phyloP scores from a whole-genome alignment of 176 grass and related monocot species.

The Coix lacrymajobi region DNA sequence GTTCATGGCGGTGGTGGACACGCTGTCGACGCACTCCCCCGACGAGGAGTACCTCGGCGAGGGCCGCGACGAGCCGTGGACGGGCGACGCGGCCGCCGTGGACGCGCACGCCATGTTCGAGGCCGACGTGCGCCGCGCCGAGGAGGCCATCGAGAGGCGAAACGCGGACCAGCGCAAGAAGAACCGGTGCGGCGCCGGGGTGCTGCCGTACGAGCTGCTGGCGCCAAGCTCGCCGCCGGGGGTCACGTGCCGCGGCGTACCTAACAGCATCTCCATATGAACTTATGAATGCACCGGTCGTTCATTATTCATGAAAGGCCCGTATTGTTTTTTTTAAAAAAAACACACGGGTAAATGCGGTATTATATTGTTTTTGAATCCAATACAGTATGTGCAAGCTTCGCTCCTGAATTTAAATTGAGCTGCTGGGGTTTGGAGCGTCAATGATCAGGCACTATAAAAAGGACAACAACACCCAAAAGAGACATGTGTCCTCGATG shows the following conservation, averaged over 20 bases:
- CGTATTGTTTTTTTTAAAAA: neutral
- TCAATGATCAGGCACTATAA: neutral
- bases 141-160: constrained; percentile 63
- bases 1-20: constrained; percentile 99
- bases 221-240: constrained; percentile 79
- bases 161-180: constrained; percentile 55
- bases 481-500: no score
- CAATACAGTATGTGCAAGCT: neutral
- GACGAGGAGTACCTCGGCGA: constrained; percentile 98
- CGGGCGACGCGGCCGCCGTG: constrained; percentile 60
- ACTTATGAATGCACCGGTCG: neutral
- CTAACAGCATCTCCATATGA: constrained; percentile 95
- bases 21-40: constrained; percentile 92
- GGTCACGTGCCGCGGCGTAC: constrained; percentile 92
- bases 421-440: neutral
- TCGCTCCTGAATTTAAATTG: neutral
- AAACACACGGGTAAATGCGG: neutral
- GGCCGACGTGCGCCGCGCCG: constrained; percentile 55
- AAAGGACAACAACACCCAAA: no score
- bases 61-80: constrained; percentile 65
- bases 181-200: constrained; percentile 87
- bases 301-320: neutral
- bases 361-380: neutral
- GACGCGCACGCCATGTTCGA: constrained; percentile 58
- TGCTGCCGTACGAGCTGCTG: constrained; percentile 90